phyloP scores from a whole-genome alignment of 176 grass and related monocot genomes.

The Oropetium thomaeum region DNA sequence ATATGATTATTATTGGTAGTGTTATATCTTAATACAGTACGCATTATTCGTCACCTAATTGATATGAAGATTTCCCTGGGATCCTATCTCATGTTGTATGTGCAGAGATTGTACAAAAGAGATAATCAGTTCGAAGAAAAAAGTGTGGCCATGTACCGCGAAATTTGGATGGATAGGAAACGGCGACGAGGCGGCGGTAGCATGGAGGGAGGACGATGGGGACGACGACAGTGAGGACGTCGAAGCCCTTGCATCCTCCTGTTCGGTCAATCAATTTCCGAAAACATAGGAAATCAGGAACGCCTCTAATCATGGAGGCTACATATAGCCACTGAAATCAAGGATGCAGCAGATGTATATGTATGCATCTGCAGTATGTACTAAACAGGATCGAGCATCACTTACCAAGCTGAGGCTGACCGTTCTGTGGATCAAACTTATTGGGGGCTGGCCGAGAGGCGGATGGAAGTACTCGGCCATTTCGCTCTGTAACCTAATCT shows the following conservation, averaged over 20 bases:
- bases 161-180: constrained; percentile 46
- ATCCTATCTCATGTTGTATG: neutral
- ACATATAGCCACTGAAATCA: too few relatives aligned
- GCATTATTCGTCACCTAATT: neutral
- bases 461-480: constrained; percentile 68
- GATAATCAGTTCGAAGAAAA: neutral
- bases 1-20: neutral
- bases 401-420: constrained; percentile 52
- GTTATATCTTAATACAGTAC: neutral
- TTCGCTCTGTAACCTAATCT: constrained; percentile 80
- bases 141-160: constrained; percentile 28
- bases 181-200: constrained; percentile 30
- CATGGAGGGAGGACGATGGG: constrained; percentile 45
- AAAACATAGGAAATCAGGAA: constrained; percentile 34
- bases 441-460: constrained; percentile 51
- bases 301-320: constrained; percentile 14
- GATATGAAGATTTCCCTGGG: neutral
- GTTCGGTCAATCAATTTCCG: constrained; percentile 23
- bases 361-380: neutral
- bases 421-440: constrained; percentile 46
- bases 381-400: neutral
- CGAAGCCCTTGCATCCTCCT: constrained; percentile 57
- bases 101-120: neutral
- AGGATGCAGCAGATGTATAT: neutral
- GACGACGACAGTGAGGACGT: constrained; percentile 52